Evolutionary conservation across 352 stramenopile genomes (phyloP), one percentile per base, ranked within the genome.

Genomic region (Plasmopara viticola): DNA sequence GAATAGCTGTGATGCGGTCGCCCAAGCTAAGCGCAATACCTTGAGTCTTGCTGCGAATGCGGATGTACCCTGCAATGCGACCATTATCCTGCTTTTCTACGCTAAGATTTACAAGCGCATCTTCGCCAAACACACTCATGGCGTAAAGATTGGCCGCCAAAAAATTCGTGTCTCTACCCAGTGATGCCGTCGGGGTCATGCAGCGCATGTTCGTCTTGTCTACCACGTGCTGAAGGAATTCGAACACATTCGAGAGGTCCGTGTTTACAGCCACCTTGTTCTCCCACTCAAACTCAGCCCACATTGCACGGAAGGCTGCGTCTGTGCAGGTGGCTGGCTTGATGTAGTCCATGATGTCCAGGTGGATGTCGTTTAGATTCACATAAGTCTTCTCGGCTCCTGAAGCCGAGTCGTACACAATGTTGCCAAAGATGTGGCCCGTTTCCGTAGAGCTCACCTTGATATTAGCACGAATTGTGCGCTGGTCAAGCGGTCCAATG

Each of bases 341-440:
- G 68, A 99, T 99, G 86, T 99, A 99, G 71, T 99, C 97, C 97
- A 99, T 99, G 49, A 99, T 99, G 66, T 99, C 97, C 57, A 99
- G 84, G 68, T 99, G 96, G 62, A 99, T 99, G 67, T 99, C 96
- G 72, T 99, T 99, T 52, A 99, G 68, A 71, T 99, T 98, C 53
- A 99, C 95, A 60, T 99, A 98, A 51, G 90, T 98, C 70, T 98
- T 98, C 62, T 99, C 95, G 48, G 96, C 94, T 18, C 83, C 81
- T 38, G 78, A 94, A 30, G 92, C 88, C 58, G 97, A 97, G 65
- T 98, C 95, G 69, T 99, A 99, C 34, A 99, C 95, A 70, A 99
- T 99, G 39, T 95, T 99, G 53, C 97, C 97, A 73, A 99, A 99
- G 58, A 99, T 99, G 74, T 99, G 95, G 13, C 97, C 97, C 15